phyloP scores from a whole-genome alignment of 805 yeast genomes.

The Starmerella floricola region DNA sequence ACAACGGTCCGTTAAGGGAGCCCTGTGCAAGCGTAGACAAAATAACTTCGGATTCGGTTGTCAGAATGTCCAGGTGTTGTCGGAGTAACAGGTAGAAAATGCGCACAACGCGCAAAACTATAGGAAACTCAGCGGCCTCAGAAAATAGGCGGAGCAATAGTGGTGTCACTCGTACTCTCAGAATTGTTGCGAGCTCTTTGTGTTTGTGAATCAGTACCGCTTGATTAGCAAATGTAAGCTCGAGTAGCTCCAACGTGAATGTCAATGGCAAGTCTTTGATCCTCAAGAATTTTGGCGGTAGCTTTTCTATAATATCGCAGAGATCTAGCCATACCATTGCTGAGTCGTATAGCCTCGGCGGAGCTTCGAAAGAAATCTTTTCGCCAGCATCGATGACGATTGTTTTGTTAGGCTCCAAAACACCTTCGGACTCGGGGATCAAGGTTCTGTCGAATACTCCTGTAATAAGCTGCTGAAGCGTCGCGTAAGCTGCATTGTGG shows the following conservation, averaged over 20 bases:
- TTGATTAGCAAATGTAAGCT: constrained; percentile 61
- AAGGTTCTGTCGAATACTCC: constrained; percentile 62
- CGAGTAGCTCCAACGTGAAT: constrained; percentile 71
- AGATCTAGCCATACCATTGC: constrained; percentile 59
- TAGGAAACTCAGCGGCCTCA: constrained; percentile 45
- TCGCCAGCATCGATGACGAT: constrained; percentile 26
- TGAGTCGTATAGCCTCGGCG: constrained; percentile 54
- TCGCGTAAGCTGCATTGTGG: constrained; percentile 82
- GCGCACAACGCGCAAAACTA: constrained; percentile 64
- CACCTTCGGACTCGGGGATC: constrained; percentile 12
- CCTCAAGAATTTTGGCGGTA: constrained; percentile 43
- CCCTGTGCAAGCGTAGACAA: constrained; percentile 63
- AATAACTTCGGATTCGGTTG: constrained; percentile 71
- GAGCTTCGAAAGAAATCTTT: constrained; percentile 34
- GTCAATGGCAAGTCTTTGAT: constrained; percentile 44
- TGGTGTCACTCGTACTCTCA: constrained; percentile 64
- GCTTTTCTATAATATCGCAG: constrained; percentile 52
- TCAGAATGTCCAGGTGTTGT: constrained; percentile 49
- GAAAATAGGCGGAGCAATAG: constrained; percentile 56
- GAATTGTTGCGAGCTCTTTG: constrained; percentile 50
- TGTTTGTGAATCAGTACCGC: constrained; percentile 42
- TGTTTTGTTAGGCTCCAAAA: neutral
- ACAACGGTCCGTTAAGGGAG: constrained; percentile 45
- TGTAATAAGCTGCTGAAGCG: constrained; percentile 72
- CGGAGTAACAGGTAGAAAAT: constrained; percentile 50